Evolutionary conservation across 2,329 filamentous ascomycete species (phyloP).

Genomic region (Stachybotrys elegans): DNA sequence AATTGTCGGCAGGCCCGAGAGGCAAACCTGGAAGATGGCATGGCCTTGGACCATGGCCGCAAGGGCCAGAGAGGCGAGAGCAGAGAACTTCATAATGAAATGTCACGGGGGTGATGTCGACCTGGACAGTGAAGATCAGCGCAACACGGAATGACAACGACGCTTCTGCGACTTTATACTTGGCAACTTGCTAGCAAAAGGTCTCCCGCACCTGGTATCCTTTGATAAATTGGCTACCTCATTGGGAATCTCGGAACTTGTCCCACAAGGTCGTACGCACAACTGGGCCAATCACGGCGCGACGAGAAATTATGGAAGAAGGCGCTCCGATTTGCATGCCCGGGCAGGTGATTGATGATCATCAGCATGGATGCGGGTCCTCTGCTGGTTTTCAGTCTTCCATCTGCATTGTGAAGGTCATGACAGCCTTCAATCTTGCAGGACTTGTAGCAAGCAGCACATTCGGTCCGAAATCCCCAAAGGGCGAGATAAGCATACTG

Average conservation of each 20-base stretch:
- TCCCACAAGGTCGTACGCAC: not conserved
- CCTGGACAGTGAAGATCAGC: not conserved
- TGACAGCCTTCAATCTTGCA: no score
- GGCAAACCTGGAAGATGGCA: slow-evolving; percentile 32
- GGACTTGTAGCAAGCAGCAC: no score
- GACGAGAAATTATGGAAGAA: not conserved
- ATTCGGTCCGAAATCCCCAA: no score
- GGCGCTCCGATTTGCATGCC: no score
- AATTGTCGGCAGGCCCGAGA: slow-evolving; percentile 14
- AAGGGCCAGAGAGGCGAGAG: slow-evolving; percentile 7
- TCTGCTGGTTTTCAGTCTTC: no score
- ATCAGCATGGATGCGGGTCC: no score
- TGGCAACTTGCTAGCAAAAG: not conserved
- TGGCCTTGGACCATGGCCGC: slow-evolving; percentile 30
- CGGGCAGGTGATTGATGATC: no score
- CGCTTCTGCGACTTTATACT: not conserved
- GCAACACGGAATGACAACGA: not conserved
- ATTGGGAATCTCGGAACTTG: not conserved
- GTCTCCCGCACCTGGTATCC: not conserved
- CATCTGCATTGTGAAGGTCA: no score
- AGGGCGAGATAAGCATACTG: no score
- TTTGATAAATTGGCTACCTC: not conserved
- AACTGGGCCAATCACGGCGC: no score
- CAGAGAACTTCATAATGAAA: slow-evolving; percentile 11
- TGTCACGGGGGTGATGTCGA: not conserved